phyloP scores from a whole-genome alignment of 495 filamentous ascomycete genomes.

The Aspergillus haitiensis region DNA sequence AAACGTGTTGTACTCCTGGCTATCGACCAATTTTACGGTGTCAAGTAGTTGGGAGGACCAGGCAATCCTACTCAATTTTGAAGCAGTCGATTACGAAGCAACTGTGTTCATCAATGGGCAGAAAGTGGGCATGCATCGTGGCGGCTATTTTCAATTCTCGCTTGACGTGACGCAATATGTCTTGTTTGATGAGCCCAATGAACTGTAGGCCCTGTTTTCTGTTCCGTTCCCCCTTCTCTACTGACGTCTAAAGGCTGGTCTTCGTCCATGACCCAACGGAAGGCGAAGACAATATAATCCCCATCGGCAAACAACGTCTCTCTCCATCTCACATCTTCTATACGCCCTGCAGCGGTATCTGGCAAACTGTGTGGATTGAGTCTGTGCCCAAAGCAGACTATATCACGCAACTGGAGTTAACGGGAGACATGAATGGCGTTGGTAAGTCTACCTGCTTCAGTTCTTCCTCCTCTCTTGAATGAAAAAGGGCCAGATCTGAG shows the following conservation, averaged over 20 bases:
- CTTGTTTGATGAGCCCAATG: slow-evolving; percentile 44
- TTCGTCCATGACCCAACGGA: slow-evolving; percentile 68
- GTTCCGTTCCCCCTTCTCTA: no score
- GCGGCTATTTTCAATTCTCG: slow-evolving; percentile 63
- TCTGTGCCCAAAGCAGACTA: slow-evolving; percentile 51
- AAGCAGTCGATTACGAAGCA: slow-evolving; percentile 67
- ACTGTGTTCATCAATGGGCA: slow-evolving; percentile 63
- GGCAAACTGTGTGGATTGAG: slow-evolving; percentile 70
- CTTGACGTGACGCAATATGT: slow-evolving; percentile 58
- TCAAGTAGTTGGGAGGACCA: slow-evolving; percentile 47
- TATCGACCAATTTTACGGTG: slow-evolving; percentile 56
- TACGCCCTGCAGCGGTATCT: slow-evolving; percentile 67
- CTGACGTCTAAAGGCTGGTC: slow-evolving; percentile 46
- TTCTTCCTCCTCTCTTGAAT: background rate
- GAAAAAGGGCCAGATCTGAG: slow-evolving; percentile 15
- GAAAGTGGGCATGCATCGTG: slow-evolving; percentile 53
- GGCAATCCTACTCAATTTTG: slow-evolving; percentile 62
- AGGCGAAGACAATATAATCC: slow-evolving; percentile 51
- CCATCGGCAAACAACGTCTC: slow-evolving; percentile 64
- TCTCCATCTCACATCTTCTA: slow-evolving; percentile 66
- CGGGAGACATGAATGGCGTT: slow-evolving; percentile 59
- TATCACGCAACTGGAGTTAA: slow-evolving; percentile 55
- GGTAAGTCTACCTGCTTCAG: slow-evolving; percentile 36
- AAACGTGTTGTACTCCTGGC: slow-evolving; percentile 58
- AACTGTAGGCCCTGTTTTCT: slow-evolving; percentile 45